Percentiles rank a stretch among this genome's conserved stretches.
phyloP scores from a whole-genome alignment of 2,329 filamentous ascomycete genomes.

The Aspergillus puulaauensis region DNA sequence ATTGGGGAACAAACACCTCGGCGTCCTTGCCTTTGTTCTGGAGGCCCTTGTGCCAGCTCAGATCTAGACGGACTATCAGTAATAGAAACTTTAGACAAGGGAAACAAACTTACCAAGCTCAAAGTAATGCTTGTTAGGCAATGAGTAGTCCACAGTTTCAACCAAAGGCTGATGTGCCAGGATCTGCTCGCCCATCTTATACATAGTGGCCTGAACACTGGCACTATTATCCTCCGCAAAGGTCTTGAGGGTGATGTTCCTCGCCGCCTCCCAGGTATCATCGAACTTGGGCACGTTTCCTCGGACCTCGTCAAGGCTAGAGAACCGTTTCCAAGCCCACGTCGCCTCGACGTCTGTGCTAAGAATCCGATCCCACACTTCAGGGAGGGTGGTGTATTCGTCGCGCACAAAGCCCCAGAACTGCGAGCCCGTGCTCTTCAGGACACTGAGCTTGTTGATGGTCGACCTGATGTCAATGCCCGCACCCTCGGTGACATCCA shows the following conservation, averaged over 20 bases:
- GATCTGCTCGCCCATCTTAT: slow-evolving; percentile 93
- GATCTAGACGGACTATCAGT: slow-evolving; percentile 54
- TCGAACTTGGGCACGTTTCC: slow-evolving; percentile 68
- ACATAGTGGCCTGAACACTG: slow-evolving; percentile 97
- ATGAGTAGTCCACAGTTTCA: slow-evolving; percentile 72
- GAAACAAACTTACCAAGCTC: slow-evolving; percentile 66
- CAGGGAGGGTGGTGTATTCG: slow-evolving; percentile 85
- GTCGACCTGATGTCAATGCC: slow-evolving; percentile 75
- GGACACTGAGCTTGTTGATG: slow-evolving; percentile 78
- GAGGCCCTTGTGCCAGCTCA: slow-evolving; percentile 93
- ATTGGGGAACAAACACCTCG: slow-evolving; percentile 92
- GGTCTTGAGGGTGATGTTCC: slow-evolving; percentile 81
- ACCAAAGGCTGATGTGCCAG: slow-evolving; percentile 71
- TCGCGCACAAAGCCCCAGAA: slow-evolving; percentile 94
- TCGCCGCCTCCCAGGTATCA: slow-evolving; percentile 72
- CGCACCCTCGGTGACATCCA: slow-evolving; percentile 62
- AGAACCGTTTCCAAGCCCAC: slow-evolving; percentile 82
- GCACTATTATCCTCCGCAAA: slow-evolving; percentile 90
- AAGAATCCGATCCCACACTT: slow-evolving; percentile 93
- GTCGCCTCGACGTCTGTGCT: slow-evolving; percentile 86
- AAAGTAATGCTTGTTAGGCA: slow-evolving; percentile 99
- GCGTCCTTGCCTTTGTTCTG: slow-evolving; percentile 96
- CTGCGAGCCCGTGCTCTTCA: slow-evolving; percentile 94
- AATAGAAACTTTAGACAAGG: not conserved
- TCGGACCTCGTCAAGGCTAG: slow-evolving; percentile 66